Evolutionary conservation across 1,284 basidiomycete genomes (phyloP), one percentile per base, ranked within the genome.

Genomic region (Abortiporus biennis): DNA sequence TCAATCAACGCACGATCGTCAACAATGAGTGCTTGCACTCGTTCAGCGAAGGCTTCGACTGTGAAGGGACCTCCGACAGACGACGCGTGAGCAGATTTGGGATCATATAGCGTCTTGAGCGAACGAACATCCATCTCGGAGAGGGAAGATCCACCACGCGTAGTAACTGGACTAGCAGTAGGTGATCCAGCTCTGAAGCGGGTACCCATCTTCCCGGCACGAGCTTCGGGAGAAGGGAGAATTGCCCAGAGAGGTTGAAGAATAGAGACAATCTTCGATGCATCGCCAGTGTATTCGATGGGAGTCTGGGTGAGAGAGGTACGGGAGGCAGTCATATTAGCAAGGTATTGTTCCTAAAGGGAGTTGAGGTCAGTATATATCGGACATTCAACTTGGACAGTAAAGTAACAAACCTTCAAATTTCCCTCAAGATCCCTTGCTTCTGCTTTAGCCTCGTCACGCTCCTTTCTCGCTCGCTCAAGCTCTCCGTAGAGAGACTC

Each of bases 1-100:
- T 91, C 89, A 50, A 92, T 85, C 48, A 95, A 63, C 11, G 85
- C 71, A 16, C 80, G 77, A 53, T 92, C 90, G 61, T 94, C 92
- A 34, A 75, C 68, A 38, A 93, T 71, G 43, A 94, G 70, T 3
- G 84, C 80, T 49, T 84, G 80, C 25, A 94, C 81, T 3, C 89
- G 74, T n/a, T 70, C 61, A 2, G 78, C 76, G 50, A 93, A 89
- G 20, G 76, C 80, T 44, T 89, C 83, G 30, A 92, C 61, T 5
- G 71, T 72, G 63, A 90, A 90, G 6, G 40, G 31, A 24, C 46
- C 49, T n/a, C 49, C 51, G 3, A 45, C 34, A n/a, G 66, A 16
- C 63, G 67, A 23, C 61, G 57, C 2, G 66, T 58, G 54, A 60
- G 61, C 51, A 47, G 59, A 46, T 48, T 54, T 41, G 57, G 61